Evolutionary conservation across 1,284 basidiomycete species (phyloP), one percentile per base, ranked within the genome.

Genomic region (Jaminaea rosea): DNA sequence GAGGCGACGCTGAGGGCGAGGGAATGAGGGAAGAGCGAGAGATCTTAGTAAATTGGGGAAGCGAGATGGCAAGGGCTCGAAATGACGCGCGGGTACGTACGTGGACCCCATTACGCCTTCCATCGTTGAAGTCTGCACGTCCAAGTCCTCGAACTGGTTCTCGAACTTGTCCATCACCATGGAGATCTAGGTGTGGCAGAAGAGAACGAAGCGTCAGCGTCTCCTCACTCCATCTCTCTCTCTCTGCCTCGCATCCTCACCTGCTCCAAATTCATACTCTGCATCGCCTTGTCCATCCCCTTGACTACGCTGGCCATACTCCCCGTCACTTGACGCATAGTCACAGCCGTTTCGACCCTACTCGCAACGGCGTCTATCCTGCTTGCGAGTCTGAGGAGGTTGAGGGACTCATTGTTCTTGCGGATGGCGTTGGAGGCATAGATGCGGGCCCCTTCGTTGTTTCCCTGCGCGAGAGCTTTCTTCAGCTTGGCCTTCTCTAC

Each of bases 121-220:
- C 90, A 99, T 94, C 77, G 93, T 93, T 3, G 86, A 87, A 3
- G 94, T 94, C 76, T 98, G 94, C 4, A 97, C 94, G 72, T 98
- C 94, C 34, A 99, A 82, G 76, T 98, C 94, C 53, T 88, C 81
- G 77, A 98, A 97, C 69, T 98, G 93, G 2, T 83, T 73, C 76
- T 99, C 94, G 75, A 99, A 99, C 78, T 93, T 97, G 78, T 98
- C 94, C 94, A 99, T 98, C 15, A 98, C 90, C 57, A 89, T 77
- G 10, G 94, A 93, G 75, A 99, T 98, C 92, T 97, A 7, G 21
- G 9, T 10, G 66, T 9, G 19, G 10, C 28, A 26, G 11, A 36
- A n/a, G 5, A 17, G 32, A 6, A 15, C 11, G 17, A n/a, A 46
- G 41, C 11, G 41, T 9, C 23, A 36, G 3, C n/a, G n/a, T 36